Evolutionary conservation across 2,329 filamentous ascomycete species (phyloP).

Genomic region (Thyridium curvatum): DNA sequence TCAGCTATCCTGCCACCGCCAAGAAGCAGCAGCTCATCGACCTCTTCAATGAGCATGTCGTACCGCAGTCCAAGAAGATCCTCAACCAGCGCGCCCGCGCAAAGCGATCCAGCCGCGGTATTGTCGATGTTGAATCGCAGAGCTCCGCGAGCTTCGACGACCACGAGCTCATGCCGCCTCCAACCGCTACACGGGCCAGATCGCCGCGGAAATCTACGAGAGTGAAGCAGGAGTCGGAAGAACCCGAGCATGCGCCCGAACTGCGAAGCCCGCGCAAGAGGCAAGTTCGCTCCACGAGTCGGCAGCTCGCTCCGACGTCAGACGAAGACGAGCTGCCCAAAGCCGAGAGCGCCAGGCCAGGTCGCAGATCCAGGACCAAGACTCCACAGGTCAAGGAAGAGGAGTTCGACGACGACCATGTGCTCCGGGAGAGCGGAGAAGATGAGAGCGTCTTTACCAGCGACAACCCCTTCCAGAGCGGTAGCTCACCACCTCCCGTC

Average conservation of each 20-base stretch:
- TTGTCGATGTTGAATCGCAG: conserved; percentile 61
- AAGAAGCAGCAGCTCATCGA: conserved; percentile 87
- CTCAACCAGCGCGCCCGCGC: conserved; percentile 69
- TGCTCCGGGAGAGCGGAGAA: conserved; percentile 7
- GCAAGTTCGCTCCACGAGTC: conserved; percentile 46
- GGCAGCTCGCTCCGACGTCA: conserved; percentile 42
- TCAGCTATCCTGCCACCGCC: conserved; percentile 78
- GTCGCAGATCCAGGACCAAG: conserved; percentile 45
- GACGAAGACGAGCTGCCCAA: conserved; percentile 45
- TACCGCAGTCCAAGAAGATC: conserved; percentile 72
- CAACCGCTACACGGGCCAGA: conserved; percentile 40
- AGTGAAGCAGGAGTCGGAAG: conserved; percentile 43
- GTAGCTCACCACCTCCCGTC: conserved; percentile 57
- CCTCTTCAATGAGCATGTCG: conserved; percentile 72
- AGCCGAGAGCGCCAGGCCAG: conserved; percentile 35
- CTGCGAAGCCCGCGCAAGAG: conserved; percentile 45
- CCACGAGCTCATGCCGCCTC: conserved; percentile 44
- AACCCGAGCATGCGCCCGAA: conserved; percentile 29
- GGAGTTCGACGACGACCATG: conserved; percentile 37
- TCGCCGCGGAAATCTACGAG: conserved; percentile 49
- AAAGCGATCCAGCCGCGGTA: conserved; percentile 82
- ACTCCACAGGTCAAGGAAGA: conserved; percentile 51
- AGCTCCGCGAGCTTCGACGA: conserved; percentile 47
- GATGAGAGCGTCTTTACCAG: conserved; percentile 68
- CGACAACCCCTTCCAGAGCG: conserved; percentile 91